Conservation (phyloP, 2,329 filamentous ascomycete genomes). For the Claviceps quebecensis region DNA sequence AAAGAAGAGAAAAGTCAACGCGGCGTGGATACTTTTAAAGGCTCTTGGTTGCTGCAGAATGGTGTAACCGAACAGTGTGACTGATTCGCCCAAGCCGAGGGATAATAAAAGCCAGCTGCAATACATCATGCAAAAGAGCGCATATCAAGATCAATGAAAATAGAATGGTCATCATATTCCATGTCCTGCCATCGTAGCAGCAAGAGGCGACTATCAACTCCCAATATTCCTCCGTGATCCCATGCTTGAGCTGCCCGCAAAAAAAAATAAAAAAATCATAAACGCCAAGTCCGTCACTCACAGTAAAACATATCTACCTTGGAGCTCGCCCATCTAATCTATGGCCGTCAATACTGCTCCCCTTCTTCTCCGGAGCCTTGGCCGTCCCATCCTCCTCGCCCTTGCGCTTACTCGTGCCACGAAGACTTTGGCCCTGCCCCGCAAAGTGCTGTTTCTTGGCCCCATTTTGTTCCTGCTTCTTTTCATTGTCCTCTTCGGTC, state of each 20-base stretch:
- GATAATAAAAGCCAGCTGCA: too few relatives aligned
- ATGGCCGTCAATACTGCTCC: constrained; percentile 24
- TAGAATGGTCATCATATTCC: not conserved
- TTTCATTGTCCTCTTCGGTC: constrained; percentile 57
- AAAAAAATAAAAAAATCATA: not conserved
- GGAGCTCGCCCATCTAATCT: constrained; percentile 29
- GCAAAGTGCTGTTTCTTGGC: constrained; percentile 61
- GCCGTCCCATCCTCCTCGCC: constrained; percentile 33
- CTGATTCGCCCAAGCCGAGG: too few relatives aligned
- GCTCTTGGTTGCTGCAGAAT: too few relatives aligned
- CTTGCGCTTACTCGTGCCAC: constrained; percentile 59
- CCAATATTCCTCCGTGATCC: not conserved
- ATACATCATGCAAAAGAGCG: too few relatives aligned
- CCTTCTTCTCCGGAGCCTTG: constrained; percentile 34
- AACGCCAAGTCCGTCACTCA: constrained; percentile 11
- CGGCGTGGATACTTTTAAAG: too few relatives aligned
- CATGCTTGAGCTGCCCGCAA: constrained; percentile 1
- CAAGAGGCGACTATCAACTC: too few relatives aligned
- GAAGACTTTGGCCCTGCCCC: constrained; percentile 71
- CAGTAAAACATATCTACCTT: constrained; percentile 3
- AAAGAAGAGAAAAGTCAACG: too few relatives aligned
- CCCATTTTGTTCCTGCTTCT: constrained; percentile 48
- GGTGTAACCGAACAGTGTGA: too few relatives aligned
- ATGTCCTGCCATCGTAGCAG: not conserved
- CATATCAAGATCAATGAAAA: not conserved